phyloP scores from a whole-genome alignment of 169 alveolate genomes.

The Babesia ovata region DNA sequence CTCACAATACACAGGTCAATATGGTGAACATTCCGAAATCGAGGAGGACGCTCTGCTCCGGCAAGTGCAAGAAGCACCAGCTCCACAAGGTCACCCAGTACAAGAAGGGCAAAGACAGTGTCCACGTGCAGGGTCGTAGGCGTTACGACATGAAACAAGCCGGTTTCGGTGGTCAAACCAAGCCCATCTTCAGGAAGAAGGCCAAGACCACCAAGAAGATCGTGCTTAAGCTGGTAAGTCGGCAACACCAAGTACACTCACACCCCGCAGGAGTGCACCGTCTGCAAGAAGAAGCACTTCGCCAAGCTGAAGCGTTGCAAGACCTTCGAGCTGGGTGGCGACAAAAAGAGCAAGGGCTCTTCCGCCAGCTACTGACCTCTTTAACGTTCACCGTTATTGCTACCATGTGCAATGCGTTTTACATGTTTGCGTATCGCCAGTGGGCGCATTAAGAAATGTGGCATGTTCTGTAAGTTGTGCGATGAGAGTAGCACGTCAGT shows the following conservation, averaged over 20 bases:
- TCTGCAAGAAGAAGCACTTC: constrained; percentile 95
- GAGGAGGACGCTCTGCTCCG: constrained; percentile 89
- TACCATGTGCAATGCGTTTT: too few species aligned
- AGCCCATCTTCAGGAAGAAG: constrained; percentile 98
- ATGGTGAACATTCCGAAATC: constrained; percentile 93
- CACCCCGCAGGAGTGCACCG: constrained; percentile 92
- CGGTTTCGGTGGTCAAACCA: constrained; percentile 99
- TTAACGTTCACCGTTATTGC: not conserved
- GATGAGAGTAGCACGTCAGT: too few species aligned
- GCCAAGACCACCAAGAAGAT: constrained; percentile 99
- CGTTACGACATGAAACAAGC: constrained; percentile 98
- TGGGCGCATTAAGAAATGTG: too few species aligned
- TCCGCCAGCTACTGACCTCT: constrained; percentile 65
- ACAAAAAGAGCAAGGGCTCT: constrained; percentile 89
- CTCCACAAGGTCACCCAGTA: constrained; percentile 96
- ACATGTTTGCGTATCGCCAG: too few species aligned
- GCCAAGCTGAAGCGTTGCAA: constrained; percentile 97
- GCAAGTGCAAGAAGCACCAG: constrained; percentile 91
- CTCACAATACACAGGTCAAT: constrained; percentile 2
- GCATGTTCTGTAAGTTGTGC: too few species aligned
- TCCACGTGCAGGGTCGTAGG: constrained; percentile 96
- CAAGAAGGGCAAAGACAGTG: constrained; percentile 97
- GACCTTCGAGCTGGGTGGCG: constrained; percentile 98
- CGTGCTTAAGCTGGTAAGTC: constrained; percentile 89
- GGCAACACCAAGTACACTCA: not conserved